Base-by-base conservation (phyloP, 2,329 filamentous ascomycete genomes). In the Botrytis byssoidea region DNA sequence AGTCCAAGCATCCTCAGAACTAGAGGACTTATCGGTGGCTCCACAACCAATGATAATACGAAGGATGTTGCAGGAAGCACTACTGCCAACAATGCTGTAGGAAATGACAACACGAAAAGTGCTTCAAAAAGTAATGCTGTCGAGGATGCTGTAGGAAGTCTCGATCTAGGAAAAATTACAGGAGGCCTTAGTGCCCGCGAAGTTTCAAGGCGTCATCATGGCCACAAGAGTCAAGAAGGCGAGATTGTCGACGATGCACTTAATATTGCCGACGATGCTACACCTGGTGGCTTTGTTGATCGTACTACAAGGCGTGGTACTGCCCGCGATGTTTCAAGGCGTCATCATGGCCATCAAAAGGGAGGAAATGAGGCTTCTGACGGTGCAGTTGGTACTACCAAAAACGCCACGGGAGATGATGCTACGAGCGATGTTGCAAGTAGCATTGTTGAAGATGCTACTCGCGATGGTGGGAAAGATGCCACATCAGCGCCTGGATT, bases 341-440 rank as follows among this genome's bases (percentile, higher is more conserved):
- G 2, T 7, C 22, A 25, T 51, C 48, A n/a, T 51, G 2, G 12
- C 5, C 48, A 51, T 4, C 5, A 14, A 4, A 3, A 5, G n/a
- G 9, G n/a, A n/a, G 48, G 4, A 51, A 14, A n/a, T 3, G 10
- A 0, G 1, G 3, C 6, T 14, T 1, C 4, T 25, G 0, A 14
- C 10, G 9, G 0, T 51, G 22, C 22, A 14, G 10, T 12, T 48
- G 46, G 12, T 48, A 5, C 1, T 51, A 10, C 22, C 46, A 0
- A 12, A 1, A 22, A n/a, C 3, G 22, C 10, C 12, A 48, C 46
- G 25, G 9, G 22, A 48, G 46, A 9, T 12, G 8, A 4, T 10
- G 46, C 1, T 25, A 25, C 4, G 46, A 9, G 9, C 20, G 20
- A 48, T 4, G 20, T 20, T 9, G 0, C 44, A 46, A 7, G 44